Evolutionary conservation across 768 basidiomycete species (phyloP).

Genomic region (Lentinula boryana): DNA sequence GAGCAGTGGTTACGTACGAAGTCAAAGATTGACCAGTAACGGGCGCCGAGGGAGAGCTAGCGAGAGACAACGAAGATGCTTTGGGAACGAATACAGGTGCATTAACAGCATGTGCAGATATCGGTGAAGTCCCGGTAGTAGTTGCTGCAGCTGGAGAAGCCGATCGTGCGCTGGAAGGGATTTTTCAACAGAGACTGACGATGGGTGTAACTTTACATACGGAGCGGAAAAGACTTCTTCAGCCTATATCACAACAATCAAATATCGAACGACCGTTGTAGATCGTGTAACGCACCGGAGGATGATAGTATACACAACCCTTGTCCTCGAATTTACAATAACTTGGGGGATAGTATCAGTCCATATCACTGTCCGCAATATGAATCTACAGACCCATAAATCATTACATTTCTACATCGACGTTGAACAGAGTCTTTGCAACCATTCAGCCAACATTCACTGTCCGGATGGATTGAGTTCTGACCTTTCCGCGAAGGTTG

Average conservation of each 20-base stretch:
- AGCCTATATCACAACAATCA: conserved; percentile 9
- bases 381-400: conserved; percentile 64
- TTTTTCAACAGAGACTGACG: neutral
- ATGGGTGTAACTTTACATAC: conserved; percentile 21
- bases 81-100: conserved; percentile 86
- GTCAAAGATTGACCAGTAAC: conserved; percentile 7
- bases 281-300: conserved; percentile 40
- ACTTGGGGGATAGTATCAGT: conserved; percentile 28
- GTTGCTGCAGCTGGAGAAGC: conserved; percentile 33
- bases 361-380: neutral
- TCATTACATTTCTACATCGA: conserved; percentile 87
- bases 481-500: conserved; percentile 49
- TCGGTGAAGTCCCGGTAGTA: conserved; percentile 18
- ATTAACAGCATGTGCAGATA: conserved; percentile 67
- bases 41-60: conserved; percentile 21
- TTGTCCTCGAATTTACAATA: conserved; percentile 84
- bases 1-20: conserved; percentile 13
- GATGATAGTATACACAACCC: conserved; percentile 82
- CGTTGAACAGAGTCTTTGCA: conserved; percentile 59
- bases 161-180: conserved; percentile 27
- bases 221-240: conserved; percentile 18
- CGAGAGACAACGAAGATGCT: conserved; percentile 25
- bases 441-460: conserved; percentile 6
- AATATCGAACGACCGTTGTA: neutral
- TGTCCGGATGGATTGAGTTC: conserved; percentile 18